Base-by-base conservation (phyloP, 2,329 filamentous ascomycete genomes). In the Botryotinia narcissicola region DNA sequence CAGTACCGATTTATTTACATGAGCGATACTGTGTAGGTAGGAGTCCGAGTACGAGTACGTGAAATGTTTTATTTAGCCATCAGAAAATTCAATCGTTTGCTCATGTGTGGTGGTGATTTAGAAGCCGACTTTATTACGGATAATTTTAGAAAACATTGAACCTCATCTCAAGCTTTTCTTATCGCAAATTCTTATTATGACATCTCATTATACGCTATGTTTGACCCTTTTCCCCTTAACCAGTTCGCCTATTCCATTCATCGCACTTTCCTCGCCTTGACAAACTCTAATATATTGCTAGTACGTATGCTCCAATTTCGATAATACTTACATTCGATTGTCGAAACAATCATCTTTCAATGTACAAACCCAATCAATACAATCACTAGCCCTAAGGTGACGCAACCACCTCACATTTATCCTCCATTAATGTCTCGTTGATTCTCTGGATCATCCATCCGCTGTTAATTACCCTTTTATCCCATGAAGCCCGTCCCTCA, bases 361-460 rank as follows among this genome's bases (percentile, higher is more conserved):
- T 37, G 20, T 25, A 37, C 18, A 37, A 10, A 12, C 32, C 59
- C 51, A 57, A 22, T 22, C 16, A 48, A 35, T 46, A 42, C 20
- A 12, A 64, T 64, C 29, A 37, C 6, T 9, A 32, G 5, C n/a
- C 16, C 14, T 3, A 67, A 44, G 70, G 70, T 9, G 35, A n/a
- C 7, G 35, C 37, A 25, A 66, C 48, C 7, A 57, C 16, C 22
- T 72, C 61, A 46, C 70, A 72, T n/a, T 42, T 22, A 57, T 72
- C 48, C 37, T 46, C 29, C 35, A 66, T 57, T 25, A 72, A 72
- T 3, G 46, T 35, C 2, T 18, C 37, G 4, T 67, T 59, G 10
- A 72, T 72, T 32, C 70, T 67, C 14, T 72, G 48, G n/a, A 72
- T 32, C 61, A 72, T 72, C 62, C 70, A 72, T 22, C 70, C 62